Conservation (phyloP, 768 basidiomycete species). For the Xerocomus potaroensis region DNA sequence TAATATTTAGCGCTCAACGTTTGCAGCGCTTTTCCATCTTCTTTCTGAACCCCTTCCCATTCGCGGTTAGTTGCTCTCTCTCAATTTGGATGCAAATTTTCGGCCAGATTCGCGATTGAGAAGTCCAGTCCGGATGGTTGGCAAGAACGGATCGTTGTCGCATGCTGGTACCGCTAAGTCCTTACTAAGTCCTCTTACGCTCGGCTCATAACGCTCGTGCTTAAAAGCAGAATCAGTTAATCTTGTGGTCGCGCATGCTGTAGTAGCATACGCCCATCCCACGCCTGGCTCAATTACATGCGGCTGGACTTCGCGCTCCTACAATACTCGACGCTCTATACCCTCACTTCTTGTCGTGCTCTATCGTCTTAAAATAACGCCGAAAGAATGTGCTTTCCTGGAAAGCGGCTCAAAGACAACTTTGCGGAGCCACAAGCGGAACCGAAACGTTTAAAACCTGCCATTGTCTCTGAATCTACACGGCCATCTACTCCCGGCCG, state of each 20-base stretch:
- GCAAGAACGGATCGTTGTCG: background rate
- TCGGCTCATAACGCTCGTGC: constrained; percentile 2
- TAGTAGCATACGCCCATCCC: constrained; percentile 15
- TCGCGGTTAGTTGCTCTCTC: background rate
- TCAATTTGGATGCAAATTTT: background rate
- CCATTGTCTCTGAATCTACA: background rate
- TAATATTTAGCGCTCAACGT: background rate
- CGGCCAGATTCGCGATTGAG: constrained; percentile 5
- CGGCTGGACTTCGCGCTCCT: background rate
- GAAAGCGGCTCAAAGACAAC: constrained; percentile 34
- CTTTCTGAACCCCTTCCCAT: background rate
- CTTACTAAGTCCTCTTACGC: background rate
- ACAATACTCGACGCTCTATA: background rate
- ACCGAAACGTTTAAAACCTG: constrained; percentile 12
- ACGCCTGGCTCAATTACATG: constrained; percentile 15
- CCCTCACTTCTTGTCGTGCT: constrained; percentile 6
- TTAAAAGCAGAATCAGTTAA: constrained; percentile 13
- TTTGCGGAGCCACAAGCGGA: constrained; percentile 27
- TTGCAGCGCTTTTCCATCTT: background rate
- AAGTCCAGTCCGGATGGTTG: background rate
- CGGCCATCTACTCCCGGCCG: constrained; percentile 4
- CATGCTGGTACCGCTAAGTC: background rate
- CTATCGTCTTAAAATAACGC: background rate
- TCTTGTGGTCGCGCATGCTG: constrained; percentile 10
- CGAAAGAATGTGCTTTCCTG: constrained; percentile 39